Percentiles rank a stretch among this genome's conserved stretches.
These are phyloP conservation scores for Pelargonium nanum DNA, from an alignment of 345 rosid species.

Conservation along the genomic window DNA sequence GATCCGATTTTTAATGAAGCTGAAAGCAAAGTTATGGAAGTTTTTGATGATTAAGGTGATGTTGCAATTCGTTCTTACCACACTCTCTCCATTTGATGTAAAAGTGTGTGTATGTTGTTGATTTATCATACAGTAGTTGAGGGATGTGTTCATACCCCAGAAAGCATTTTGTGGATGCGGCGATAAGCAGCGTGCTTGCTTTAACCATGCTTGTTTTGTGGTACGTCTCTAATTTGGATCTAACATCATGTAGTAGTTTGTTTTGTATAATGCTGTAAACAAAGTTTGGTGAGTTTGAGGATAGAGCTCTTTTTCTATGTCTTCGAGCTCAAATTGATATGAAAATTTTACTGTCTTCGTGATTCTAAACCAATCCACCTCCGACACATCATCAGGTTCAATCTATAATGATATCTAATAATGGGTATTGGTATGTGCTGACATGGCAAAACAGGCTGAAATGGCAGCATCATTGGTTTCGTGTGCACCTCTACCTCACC, in stretches of 20 bases:
- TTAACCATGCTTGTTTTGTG: background rate
- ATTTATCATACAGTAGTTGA: background rate
- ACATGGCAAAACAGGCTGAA: background rate
- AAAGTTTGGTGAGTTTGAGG: background rate
- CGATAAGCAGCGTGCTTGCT: background rate
- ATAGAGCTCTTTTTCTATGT: background rate
- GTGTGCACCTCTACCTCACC: background rate
- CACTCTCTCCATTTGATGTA: background rate
- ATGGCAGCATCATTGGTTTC: background rate
- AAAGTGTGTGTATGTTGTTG: background rate
- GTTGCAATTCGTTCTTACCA: background rate
- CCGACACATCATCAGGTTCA: slow-evolving; percentile 18
- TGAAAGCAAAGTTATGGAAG: background rate
- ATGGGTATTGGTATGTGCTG: background rate
- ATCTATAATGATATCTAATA: slow-evolving; percentile 16
- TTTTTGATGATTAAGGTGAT: background rate
- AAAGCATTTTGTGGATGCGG: background rate
- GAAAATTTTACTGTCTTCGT: background rate
- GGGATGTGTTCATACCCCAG: background rate
- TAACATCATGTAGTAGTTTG: background rate
- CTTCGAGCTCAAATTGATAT: background rate
- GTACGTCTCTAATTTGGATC: background rate
- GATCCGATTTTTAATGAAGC: background rate
- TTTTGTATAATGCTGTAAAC: background rate
- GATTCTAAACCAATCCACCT: slow-evolving; percentile 10